phyloP scores from a whole-genome alignment of 108 stramenopile genomes.

The Poteriospumella lacustris region DNA sequence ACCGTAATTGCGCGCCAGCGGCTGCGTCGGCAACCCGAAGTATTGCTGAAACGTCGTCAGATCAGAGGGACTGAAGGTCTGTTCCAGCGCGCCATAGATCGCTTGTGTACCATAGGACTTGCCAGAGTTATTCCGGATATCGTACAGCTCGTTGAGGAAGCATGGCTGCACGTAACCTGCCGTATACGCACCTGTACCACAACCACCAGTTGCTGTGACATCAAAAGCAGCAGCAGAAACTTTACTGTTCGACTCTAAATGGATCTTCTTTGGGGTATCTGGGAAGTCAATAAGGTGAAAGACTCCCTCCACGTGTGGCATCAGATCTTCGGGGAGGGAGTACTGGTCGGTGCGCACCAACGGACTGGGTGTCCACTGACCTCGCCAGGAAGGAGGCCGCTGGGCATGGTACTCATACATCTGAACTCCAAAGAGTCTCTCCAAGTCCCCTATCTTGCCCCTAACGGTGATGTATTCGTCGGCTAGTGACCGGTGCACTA shows the following conservation, averaged over 20 bases:
- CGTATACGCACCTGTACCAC: no score
- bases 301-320: not conserved
- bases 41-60: not conserved
- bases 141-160: slow-evolving; percentile 10
- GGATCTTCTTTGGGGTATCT: no score
- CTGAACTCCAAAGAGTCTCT: not conserved
- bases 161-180: not conserved
- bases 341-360: no score
- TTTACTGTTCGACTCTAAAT: no score
- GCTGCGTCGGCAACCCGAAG: not conserved
- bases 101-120: not conserved
- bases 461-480: not conserved
- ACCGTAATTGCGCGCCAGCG: not conserved
- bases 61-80: slow-evolving; percentile 15
- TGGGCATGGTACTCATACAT: not conserved
- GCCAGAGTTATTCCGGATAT: not conserved
- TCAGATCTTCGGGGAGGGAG: not conserved
- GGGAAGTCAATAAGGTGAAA: not conserved
- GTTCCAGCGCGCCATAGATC: not conserved
- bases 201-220: no score
- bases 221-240: no score
- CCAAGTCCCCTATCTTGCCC: not conserved
- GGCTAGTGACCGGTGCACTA: not conserved
- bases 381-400: no score
- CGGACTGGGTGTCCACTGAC: no score